A percentile compares a stretch with the other conserved stretches of the same genome.
phyloP scores from a whole-genome alignment of 2,329 filamentous ascomycete species.

The Colletotrichum lindemuthianum region DNA sequence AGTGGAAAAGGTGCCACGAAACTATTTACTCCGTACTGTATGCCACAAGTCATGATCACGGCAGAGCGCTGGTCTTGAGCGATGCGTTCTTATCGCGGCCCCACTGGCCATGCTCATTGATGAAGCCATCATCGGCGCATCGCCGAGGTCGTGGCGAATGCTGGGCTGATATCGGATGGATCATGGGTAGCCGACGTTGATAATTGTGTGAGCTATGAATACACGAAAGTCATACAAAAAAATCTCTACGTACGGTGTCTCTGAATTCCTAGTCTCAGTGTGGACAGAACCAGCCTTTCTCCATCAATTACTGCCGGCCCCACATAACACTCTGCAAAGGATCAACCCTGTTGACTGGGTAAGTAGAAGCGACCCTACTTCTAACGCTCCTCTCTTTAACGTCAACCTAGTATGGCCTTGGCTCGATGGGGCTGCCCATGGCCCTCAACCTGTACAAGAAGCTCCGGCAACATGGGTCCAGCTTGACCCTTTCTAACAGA shows the following conservation, averaged over 20 bases:
- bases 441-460: constrained; percentile 52
- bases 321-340: constrained; percentile 4
- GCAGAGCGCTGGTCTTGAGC: too few species aligned
- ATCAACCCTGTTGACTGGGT: constrained; percentile 23
- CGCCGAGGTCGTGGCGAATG: too few species aligned
- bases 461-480: constrained; percentile 48
- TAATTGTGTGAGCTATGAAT: too few species aligned
- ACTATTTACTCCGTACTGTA: background rate
- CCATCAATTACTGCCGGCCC: too few species aligned
- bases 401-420: constrained; percentile 48
- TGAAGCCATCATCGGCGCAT: constrained; percentile 1
- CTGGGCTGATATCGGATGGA: constrained; percentile 5
- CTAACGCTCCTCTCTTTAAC: background rate
- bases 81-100: too few species aligned
- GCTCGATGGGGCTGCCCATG: constrained; percentile 63
- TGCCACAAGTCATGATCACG: too few species aligned
- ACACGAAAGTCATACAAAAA: too few species aligned
- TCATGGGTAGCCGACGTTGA: background rate
- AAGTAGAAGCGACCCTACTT: background rate
- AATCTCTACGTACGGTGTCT: too few species aligned
- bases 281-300: too few species aligned
- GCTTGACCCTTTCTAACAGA: constrained; percentile 56
- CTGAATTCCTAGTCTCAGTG: too few species aligned
- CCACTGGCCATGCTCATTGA: too few species aligned
- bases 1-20: background rate